Evolutionary conservation across 352 stramenopile species (phyloP).

Genomic region (Phytopythium kandeliae): DNA sequence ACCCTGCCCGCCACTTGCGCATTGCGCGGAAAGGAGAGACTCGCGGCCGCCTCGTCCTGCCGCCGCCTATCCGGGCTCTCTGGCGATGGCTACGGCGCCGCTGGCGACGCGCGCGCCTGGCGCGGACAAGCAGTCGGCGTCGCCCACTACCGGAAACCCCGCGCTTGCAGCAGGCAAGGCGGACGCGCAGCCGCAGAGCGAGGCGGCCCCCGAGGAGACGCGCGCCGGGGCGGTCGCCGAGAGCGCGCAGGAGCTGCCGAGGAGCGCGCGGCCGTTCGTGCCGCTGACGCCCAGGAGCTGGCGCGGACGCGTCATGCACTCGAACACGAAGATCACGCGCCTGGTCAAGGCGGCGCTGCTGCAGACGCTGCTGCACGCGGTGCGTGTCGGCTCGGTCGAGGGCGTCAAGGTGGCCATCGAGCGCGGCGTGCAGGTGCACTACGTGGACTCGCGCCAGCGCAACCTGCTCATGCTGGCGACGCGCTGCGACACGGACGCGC

Average conservation of each 20-base stretch:
- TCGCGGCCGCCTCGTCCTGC: neutral
- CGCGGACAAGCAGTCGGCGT: neutral
- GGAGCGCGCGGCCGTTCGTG: constrained; percentile 29
- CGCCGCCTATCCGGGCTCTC: neutral
- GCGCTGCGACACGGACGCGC: constrained; percentile 79
- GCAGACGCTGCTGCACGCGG: constrained; percentile 80
- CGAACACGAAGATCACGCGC: constrained; percentile 61
- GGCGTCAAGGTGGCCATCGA: constrained; percentile 84
- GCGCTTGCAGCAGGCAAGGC: neutral
- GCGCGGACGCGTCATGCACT: constrained; percentile 43
- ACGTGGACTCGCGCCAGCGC: constrained; percentile 67
- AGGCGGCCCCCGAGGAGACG: neutral
- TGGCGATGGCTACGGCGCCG: neutral
- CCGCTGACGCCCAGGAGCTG: constrained; percentile 42
- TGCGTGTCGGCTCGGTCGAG: constrained; percentile 71
- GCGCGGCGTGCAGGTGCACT: constrained; percentile 66
- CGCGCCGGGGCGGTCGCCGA: neutral
- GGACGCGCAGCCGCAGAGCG: neutral
- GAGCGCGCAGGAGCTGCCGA: neutral
- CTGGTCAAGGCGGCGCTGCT: constrained; percentile 79
- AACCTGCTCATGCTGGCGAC: constrained; percentile 83
- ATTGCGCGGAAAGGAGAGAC: neutral
- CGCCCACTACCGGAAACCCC: neutral
- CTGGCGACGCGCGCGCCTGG: neutral
- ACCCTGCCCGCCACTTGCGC: neutral